Evolutionary conservation across 2,329 filamentous ascomycete species (phyloP).

Genomic region (Hypoxylon sp.): DNA sequence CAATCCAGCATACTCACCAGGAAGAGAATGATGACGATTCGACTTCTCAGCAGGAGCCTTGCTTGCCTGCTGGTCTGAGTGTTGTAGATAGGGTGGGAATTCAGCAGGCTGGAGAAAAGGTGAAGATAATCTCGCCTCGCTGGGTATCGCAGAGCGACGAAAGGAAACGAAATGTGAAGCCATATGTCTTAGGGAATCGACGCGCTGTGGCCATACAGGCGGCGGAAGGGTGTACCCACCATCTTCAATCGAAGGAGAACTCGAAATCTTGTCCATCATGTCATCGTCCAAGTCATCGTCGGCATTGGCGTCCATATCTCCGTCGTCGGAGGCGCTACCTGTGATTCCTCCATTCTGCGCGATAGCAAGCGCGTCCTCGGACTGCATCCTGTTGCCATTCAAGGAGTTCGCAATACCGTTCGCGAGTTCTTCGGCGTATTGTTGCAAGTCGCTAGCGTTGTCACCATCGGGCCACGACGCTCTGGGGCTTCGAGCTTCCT

Average conservation of each 20-base stretch:
- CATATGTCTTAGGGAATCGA: slow-evolving; percentile 57
- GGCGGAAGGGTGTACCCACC: slow-evolving; percentile 78
- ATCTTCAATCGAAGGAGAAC: slow-evolving; percentile 98
- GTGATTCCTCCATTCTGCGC: slow-evolving; percentile 71
- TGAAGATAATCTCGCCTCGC: slow-evolving; percentile 57
- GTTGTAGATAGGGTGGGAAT: slow-evolving; percentile 48
- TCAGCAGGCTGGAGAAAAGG: slow-evolving; percentile 58
- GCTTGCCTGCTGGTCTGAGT: slow-evolving; percentile 49
- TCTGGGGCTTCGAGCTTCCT: slow-evolving; percentile 74
- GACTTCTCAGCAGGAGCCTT: slow-evolving; percentile 51
- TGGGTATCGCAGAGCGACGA: slow-evolving; percentile 51
- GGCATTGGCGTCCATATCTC: slow-evolving; percentile 75
- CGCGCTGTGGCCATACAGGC: slow-evolving; percentile 58
- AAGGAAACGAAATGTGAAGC: slow-evolving; percentile 48
- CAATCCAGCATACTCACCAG: slow-evolving; percentile 59
- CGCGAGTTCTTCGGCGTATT: slow-evolving; percentile 61
- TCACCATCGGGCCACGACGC: slow-evolving; percentile 65
- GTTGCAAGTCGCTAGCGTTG: slow-evolving; percentile 57
- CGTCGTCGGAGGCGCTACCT: slow-evolving; percentile 65
- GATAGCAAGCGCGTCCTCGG: slow-evolving; percentile 70
- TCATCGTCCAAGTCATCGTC: slow-evolving; percentile 88
- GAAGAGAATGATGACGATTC: slow-evolving; percentile 61
- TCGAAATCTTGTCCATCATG: slow-evolving; percentile 98
- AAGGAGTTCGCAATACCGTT: slow-evolving; percentile 57
- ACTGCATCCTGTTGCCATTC: slow-evolving; percentile 58